Evolutionary conservation across 345 rosid species (phyloP).

Genomic region (Acer saccharum): DNA sequence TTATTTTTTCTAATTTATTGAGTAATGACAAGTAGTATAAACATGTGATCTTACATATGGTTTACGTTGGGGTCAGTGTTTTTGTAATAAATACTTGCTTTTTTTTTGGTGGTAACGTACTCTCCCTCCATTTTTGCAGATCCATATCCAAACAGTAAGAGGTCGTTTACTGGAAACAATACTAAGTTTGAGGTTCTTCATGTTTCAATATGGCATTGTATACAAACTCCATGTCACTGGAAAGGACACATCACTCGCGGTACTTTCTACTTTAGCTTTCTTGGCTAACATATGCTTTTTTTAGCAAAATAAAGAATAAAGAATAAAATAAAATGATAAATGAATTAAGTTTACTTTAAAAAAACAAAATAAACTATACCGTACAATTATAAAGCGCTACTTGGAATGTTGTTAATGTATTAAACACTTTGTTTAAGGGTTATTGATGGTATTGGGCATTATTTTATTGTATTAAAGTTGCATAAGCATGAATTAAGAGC

Average conservation of each 20-base stretch:
- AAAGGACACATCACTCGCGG: conserved; percentile 73
- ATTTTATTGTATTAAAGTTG: not conserved
- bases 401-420: not conserved
- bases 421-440: not conserved
- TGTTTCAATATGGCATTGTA: conserved; percentile 94
- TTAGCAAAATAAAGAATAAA: too few species aligned
- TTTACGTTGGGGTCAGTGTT: conserved; percentile 10
- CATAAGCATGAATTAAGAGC: too few species aligned
- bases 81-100: not conserved
- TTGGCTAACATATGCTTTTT: conserved; percentile 2
- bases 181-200: conserved; percentile 78
- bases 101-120: conserved; percentile 3
- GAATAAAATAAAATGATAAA: not conserved
- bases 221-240: conserved; percentile 88
- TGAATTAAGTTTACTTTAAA: not conserved
- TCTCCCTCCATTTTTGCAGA: conserved; percentile 45
- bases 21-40: not conserved
- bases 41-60: not conserved
- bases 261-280: conserved; percentile 32
- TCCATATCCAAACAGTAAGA: conserved; percentile 88
- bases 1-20: not conserved
- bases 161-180: conserved; percentile 93
- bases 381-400: not conserved
- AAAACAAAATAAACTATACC: not conserved
- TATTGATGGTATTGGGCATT: not conserved